Conservation (phyloP, 306 rosid genomes). For the Castanopsis chinensis region DNA sequence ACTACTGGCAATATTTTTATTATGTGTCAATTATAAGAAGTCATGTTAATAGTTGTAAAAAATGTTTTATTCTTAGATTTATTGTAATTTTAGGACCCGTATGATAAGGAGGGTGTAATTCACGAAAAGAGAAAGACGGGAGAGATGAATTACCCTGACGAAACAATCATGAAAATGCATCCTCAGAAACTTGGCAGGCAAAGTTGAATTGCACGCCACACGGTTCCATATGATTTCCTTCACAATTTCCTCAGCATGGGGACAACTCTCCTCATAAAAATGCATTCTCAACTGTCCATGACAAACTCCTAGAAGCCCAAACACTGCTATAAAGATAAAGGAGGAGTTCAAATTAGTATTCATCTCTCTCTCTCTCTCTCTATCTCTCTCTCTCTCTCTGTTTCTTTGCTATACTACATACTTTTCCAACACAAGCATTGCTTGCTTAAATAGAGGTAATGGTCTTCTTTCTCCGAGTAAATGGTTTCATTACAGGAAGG, state of each 20-base stretch:
- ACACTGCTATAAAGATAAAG: neutral
- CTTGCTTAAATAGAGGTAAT: neutral
- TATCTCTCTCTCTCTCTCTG: neutral
- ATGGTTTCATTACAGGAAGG: neutral
- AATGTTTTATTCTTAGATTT: no score
- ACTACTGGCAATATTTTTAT: no score
- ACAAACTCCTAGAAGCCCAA: neutral
- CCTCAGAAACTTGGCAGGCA: conserved; percentile 39
- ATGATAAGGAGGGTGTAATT: no score
- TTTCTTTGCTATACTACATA: neutral
- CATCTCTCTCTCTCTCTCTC: neutral
- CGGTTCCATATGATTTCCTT: conserved; percentile 9
- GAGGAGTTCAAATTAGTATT: neutral
- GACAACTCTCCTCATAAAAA: conserved; percentile 27
- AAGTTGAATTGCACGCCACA: conserved; percentile 12
- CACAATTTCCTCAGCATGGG: conserved; percentile 15
- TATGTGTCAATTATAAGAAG: no score
- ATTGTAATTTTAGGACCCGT: no score
- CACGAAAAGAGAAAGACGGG: no score
- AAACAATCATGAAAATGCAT: conserved; percentile 50
- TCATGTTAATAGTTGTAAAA: no score
- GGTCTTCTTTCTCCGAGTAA: neutral
- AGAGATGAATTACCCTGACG: conserved; percentile 28
- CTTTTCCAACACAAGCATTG: neutral
- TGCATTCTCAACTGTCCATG: conserved; percentile 1